Base-by-base conservation (phyloP, 176 grass and related monocot genomes). In the Thinopyrum elongatum region DNA sequence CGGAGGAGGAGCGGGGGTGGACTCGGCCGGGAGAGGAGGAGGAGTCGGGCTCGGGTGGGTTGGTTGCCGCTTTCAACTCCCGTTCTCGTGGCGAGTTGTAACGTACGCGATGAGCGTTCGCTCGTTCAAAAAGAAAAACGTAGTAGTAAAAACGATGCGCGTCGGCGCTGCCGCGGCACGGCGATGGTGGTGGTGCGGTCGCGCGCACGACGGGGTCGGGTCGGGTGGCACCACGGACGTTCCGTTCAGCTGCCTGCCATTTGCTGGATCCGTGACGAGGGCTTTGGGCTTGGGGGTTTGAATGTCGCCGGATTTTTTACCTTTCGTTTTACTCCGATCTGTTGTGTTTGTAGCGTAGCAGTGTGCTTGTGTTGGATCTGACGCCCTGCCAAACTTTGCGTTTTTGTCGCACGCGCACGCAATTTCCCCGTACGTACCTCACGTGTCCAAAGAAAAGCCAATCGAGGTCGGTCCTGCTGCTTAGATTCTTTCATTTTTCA, bases 31-130 rank as follows among this genome's bases (percentile, higher is more conserved):
- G 64, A 10, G 17, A 2, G 7, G 7, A 17, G 27, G 60, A 65
- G 77, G 77, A 33, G 72, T 6, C 29, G 21, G 9, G 74, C 8
- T 35, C 5, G 58, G 14, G 80, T 19, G 22, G 31, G 76, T 34
- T 34, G 29, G n/a, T 59, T 9, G 55, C 1, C 6, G 15, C 22
- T 36, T 13, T 39, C 4, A 34, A 6, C 17, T 25, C 2, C 13
- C 25, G 1, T 19, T 53, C 6, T 17, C 34, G 11, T 23, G n/a
- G 60, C 30, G 23, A 14, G 57, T 16, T 67, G 88, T 28, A 81
- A 67, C 78, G 44, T 70, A 86, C 34, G 41, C 88, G 76, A 89
- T 70, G 70, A 10, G 77, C 82, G 42, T 13, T 42, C 10, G 41
- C 3, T 44, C 1, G 44, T 15, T 47, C 13, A 5, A 49, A 49